phyloP scores from a whole-genome alignment of 352 stramenopile species.

The Pythium insidiosum region DNA sequence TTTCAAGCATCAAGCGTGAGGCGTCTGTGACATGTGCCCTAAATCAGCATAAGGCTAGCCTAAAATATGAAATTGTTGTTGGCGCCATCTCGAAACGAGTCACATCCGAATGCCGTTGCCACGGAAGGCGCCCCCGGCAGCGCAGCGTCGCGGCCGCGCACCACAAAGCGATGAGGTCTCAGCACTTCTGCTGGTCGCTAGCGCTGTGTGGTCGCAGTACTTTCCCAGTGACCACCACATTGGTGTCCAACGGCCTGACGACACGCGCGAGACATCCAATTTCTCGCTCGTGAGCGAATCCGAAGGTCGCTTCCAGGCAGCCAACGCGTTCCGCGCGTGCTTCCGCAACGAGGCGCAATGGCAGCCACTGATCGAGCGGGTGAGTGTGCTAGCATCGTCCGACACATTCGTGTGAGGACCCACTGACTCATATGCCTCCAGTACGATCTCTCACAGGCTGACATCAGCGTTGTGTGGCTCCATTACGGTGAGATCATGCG shows the following conservation, averaged over 20 bases:
- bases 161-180: too few relatives aligned
- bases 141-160: too few relatives aligned
- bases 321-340: constrained; percentile 19
- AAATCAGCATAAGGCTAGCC: background rate
- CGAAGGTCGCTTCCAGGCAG: constrained; percentile 22
- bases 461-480: constrained; percentile 18
- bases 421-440: background rate
- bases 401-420: background rate
- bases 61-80: constrained; percentile 6
- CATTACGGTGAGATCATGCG: constrained; percentile 21
- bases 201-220: constrained; percentile 70
- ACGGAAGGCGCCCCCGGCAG: constrained; percentile 6
- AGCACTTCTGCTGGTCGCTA: constrained; percentile 26
- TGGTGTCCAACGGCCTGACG: constrained; percentile 13
- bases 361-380: constrained; percentile 18
- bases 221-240: constrained; percentile 60
- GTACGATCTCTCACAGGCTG: constrained; percentile 20
- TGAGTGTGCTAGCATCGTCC: constrained; percentile 4
- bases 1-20: too few relatives aligned
- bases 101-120: constrained; percentile 11
- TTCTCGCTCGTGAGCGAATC: constrained; percentile 20
- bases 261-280: constrained; percentile 11
- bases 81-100: background rate
- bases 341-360: constrained; percentile 18
- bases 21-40: too few relatives aligned